A percentile compares a stretch with the other conserved stretches of the same genome.
Evolutionary conservation across 2,329 filamentous ascomycete species (phyloP).

Genomic region (Ceratocystis harringtonii): DNA sequence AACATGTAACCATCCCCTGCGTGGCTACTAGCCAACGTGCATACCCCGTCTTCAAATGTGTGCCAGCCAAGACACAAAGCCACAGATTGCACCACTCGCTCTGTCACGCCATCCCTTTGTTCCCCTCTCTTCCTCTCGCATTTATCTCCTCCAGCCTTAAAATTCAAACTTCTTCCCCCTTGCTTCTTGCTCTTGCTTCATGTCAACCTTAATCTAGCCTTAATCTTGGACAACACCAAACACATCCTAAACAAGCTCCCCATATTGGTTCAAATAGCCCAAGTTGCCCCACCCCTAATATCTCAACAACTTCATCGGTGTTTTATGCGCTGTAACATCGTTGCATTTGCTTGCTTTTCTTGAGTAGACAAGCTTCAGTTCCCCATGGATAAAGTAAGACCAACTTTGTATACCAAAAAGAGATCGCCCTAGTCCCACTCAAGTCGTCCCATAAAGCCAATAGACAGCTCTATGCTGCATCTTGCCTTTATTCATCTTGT

Average conservation of each 20-base stretch:
- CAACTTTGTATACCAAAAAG: too few relatives aligned
- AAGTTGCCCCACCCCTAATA: not conserved
- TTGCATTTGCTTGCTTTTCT: too few relatives aligned
- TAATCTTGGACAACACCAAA: not conserved
- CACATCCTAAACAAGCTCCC: not conserved
- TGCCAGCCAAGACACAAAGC: not conserved
- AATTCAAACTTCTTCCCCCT: not conserved
- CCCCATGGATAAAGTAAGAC: too few relatives aligned
- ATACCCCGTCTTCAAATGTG: not conserved
- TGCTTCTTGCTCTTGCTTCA: slow-evolving; percentile 1
- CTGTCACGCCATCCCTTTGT: not conserved
- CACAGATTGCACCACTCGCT: not conserved
- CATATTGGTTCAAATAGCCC: not conserved
- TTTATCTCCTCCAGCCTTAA: not conserved
- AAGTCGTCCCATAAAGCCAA: too few relatives aligned
- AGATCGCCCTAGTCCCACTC: too few relatives aligned
- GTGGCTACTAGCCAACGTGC: not conserved
- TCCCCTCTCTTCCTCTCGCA: not conserved
- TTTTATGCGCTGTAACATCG: not conserved
- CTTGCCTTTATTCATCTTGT: too few relatives aligned
- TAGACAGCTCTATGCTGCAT: too few relatives aligned
- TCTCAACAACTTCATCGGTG: not conserved
- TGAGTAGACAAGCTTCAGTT: too few relatives aligned
- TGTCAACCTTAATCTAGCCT: slow-evolving; percentile 5
- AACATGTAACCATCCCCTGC: not conserved